Conservation (phyloP, 495 filamentous ascomycete species). For the Halenospora varia region DNA sequence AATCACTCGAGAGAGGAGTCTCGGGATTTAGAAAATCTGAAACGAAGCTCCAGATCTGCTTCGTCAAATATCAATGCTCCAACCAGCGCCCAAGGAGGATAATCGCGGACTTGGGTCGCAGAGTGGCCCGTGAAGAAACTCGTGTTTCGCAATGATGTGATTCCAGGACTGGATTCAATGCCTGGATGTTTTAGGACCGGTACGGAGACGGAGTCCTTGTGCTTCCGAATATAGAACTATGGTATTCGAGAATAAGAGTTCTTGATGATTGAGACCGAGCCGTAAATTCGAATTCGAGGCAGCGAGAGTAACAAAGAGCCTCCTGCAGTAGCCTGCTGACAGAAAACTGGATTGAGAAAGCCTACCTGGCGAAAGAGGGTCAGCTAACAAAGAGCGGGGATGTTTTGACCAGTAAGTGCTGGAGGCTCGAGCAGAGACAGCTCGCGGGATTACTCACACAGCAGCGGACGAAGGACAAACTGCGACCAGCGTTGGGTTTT, state of each 20-base stretch:
- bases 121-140: conserved; percentile 15
- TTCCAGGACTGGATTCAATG: conserved; percentile 17
- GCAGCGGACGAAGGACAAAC: conserved; percentile 7
- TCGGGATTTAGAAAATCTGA: conserved; percentile 22
- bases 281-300: neutral
- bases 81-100: conserved; percentile 11
- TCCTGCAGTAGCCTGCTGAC: conserved; percentile 23
- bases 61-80: conserved; percentile 20
- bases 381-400: neutral
- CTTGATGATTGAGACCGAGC: neutral
- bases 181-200: conserved; percentile 4
- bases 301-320: conserved; percentile 7
- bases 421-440: neutral
- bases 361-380: neutral
- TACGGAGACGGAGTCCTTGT: neutral
- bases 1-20: conserved; percentile 5
- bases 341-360: conserved; percentile 1
- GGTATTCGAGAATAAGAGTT: conserved; percentile 4
- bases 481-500: neutral
- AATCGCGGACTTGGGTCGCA: conserved; percentile 8
- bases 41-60: conserved; percentile 24
- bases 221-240: conserved; percentile 10
- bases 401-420: neutral
- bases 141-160: conserved; percentile 13
- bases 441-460: conserved; percentile 9